Evolutionary conservation across 305 asterid species (phyloP).

Genomic region (Fraxinus ornus): DNA sequence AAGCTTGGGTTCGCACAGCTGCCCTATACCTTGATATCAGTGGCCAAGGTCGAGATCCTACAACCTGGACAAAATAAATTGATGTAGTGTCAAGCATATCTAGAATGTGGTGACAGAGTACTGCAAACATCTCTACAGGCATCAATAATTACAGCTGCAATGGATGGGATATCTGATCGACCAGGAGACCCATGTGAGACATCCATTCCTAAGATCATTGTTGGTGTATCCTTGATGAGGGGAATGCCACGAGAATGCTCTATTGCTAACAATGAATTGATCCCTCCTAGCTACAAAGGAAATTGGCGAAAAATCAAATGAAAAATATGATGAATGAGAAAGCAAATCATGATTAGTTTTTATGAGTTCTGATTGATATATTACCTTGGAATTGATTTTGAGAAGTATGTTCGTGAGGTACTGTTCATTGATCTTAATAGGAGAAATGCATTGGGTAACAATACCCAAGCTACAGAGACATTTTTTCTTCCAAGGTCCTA

Average conservation of each 20-base stretch:
- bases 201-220: constrained; percentile 94
- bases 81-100: constrained; percentile 18
- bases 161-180: constrained; percentile 77
- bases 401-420: constrained; percentile 87
- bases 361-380: constrained; percentile 14
- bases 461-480: constrained; percentile 67
- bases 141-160: constrained; percentile 74
- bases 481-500: constrained; percentile 97
- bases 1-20: constrained; percentile 78
- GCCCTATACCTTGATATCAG: constrained; percentile 85
- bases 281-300: constrained; percentile 78
- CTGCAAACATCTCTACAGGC: constrained; percentile 17
- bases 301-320: constrained; percentile 16
- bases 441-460: constrained; percentile 79
- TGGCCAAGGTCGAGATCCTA: constrained; percentile 93
- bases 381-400: constrained; percentile 89
- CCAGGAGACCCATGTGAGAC: constrained; percentile 94
- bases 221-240: constrained; percentile 63
- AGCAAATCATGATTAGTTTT: constrained; percentile 7
- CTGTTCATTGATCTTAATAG: constrained; percentile 67
- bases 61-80: constrained; percentile 55
- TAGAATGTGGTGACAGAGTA: constrained; percentile 1
- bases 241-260: constrained; percentile 61
- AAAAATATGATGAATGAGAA: constrained; percentile 15
- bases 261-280: constrained; percentile 74